Evolutionary conservation across 495 filamentous ascomycete species (phyloP).

Genomic region (Neurospora sp.): DNA sequence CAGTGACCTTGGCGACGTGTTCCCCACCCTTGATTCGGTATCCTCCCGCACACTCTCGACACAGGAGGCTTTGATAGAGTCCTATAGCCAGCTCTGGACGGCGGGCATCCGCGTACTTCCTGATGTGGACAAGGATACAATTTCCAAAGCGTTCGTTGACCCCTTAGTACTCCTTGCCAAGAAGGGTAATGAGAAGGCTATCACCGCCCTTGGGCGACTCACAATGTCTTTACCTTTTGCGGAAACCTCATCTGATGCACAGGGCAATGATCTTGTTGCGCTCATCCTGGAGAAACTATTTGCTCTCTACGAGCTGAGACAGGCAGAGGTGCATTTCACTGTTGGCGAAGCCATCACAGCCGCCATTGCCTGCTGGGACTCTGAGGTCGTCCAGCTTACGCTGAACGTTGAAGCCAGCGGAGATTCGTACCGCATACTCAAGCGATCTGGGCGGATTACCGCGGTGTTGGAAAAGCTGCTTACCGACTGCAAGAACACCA

Average conservation of each 20-base stretch:
- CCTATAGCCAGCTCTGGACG: conserved; percentile 67
- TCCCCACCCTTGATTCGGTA: conserved; percentile 14
- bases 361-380: conserved; percentile 68
- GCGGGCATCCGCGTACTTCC: conserved; percentile 35
- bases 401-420: conserved; percentile 34
- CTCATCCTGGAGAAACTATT: conserved; percentile 55
- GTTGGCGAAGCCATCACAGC: conserved; percentile 77
- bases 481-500: conserved; percentile 64
- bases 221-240: conserved; percentile 38
- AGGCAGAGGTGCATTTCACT: conserved; percentile 78
- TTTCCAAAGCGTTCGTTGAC: conserved; percentile 35
- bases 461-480: conserved; percentile 57
- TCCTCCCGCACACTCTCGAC: conserved; percentile 10
- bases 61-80: conserved; percentile 44
- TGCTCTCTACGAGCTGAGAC: conserved; percentile 67
- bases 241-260: conserved; percentile 2
- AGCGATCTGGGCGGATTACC: conserved; percentile 39
- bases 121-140: background rate
- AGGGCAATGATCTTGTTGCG: conserved; percentile 18
- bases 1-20: conserved; percentile 3
- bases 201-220: conserved; percentile 61
- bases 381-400: conserved; percentile 38
- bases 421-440: conserved; percentile 17
- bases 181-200: conserved; percentile 70
- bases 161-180: conserved; percentile 57